Evolutionary conservation across 208 protist genomes (phyloP), one percentile per base, ranked within the genome.

Genomic region (Trypanosoma mega): DNA sequence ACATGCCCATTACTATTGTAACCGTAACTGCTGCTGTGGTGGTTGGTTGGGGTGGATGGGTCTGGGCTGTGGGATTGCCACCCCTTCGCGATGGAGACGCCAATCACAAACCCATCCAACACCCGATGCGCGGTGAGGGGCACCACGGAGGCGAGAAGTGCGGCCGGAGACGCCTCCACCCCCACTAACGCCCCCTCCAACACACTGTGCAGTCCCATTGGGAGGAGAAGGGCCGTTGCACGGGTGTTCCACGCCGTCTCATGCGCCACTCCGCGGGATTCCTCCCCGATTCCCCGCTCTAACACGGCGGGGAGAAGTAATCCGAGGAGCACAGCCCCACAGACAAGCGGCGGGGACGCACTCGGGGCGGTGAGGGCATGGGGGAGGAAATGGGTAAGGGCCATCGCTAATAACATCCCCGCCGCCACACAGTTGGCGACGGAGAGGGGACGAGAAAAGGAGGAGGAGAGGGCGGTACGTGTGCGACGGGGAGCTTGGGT

Each of bases 31-130:
- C n/a, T n/a, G n/a, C n/a, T n/a, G n/a, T n/a, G n/a, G n/a, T n/a
- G n/a, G n/a, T n/a, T n/a, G n/a, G n/a, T n/a, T n/a, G n/a, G n/a
- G n/a, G n/a, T n/a, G n/a, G n/a, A n/a, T n/a, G n/a, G n/a, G n/a
- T n/a, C n/a, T n/a, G n/a, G n/a, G 9, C 6, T 24, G 23, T 50
- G 14, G 11, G 9, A 14, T 30, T 50, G 45, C 11, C 63, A 20
- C 48, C 83, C 73, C 47, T 92, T 92, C n/a, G 78, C 72, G 37
- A 87, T 48, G 0, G 81, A 58, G 2, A 87, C 74, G 23, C 85
- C 85, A 27, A 92, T 80, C 8, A 88, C 82, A 11, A 92, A 56
- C 44, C 85, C 85, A 60, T 92, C 67, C 61, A 85, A 85, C 20
- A 82, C 74, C 16, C 75, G 72, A 57, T 93, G 86, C n/a, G 80